Evolutionary conservation across 2,329 filamentous ascomycete genomes (phyloP), one percentile per base, ranked within the genome.

Genomic region (Ilyonectria sp.): DNA sequence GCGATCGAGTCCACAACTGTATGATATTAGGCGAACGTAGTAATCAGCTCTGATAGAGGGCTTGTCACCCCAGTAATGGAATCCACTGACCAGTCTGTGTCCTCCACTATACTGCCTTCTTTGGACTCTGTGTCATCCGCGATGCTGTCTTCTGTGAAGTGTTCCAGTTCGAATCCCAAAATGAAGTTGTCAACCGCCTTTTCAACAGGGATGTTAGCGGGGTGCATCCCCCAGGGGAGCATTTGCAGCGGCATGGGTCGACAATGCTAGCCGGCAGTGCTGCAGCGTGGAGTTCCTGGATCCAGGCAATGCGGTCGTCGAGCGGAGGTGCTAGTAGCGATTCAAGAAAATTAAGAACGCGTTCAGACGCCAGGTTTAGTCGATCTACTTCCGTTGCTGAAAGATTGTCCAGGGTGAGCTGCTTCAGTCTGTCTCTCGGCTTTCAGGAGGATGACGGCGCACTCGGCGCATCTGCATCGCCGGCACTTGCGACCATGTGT

Each of bases 381-480:
- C 37, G 54, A 19, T 57, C 54, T 43, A 57, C 35, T 57, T 57
- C 54, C 19, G 54, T 46, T 46, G 35, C 54, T 57, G 37, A 11
- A 46, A 57, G 54, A n/a, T 57, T 57, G 19, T 43, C 40, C 10
- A 57, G 37, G 35, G 54, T 35, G 54, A 57, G 54, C 54, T 57
- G 54, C 15, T 31, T 43, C 37, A 57, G 54, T 57, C 54, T 44
- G 35, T 57, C 54, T 57, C 54, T 43, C 33, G 33, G 33, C 33
- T 35, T 35, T 35, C 33, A 35, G 33, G 33, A 35, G 33, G 33
- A 35, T 35, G 33, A 35, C 33, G 33, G 33, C 33, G 33, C 13
- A 35, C 33, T 35, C 13, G 33, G 33, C 33, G 33, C 33, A 35
- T 35, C 33, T 35, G 33, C 33, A 35, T 35, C 33, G 33, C 33